These are phyloP conservation scores for Sphagnum magellanicum DNA, from an alignment of 228 moss, liverwort and hornwort genomes.

Conservation along the genomic window DNA sequence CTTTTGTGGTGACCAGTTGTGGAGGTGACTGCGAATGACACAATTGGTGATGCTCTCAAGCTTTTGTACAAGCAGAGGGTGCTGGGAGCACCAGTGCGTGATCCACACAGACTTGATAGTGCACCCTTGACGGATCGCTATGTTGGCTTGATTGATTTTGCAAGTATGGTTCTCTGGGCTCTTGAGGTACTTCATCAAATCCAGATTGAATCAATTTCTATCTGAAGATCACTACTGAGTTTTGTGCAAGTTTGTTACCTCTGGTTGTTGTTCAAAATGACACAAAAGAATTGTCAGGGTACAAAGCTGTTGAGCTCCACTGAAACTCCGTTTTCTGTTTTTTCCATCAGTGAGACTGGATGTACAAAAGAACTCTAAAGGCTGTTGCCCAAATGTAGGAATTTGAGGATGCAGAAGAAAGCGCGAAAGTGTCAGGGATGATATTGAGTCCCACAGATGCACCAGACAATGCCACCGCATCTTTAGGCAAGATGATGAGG, in stretches of 20 bases:
- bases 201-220: neutral
- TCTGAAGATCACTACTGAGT: neutral
- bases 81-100: slow-evolving; percentile 67
- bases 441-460: slow-evolving; percentile 48
- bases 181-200: slow-evolving; percentile 38
- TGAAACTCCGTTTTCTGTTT: neutral
- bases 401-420: slow-evolving; percentile 61
- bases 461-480: slow-evolving; percentile 5
- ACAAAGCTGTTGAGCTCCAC: neutral
- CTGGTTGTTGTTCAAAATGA: neutral
- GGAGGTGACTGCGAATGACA: slow-evolving; percentile 52
- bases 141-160: slow-evolving; percentile 65
- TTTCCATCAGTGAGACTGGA: neutral
- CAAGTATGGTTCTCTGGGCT: slow-evolving; percentile 68
- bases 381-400: slow-evolving; percentile 19
- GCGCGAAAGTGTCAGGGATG: slow-evolving; percentile 58
- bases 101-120: slow-evolving; percentile 18
- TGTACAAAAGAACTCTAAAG: too few relatives aligned
- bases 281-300: neutral
- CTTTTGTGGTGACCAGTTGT: slow-evolving; percentile 25
- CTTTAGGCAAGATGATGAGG: slow-evolving; percentile 1
- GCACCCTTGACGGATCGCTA: slow-evolving; percentile 39
- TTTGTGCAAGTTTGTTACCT: neutral
- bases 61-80: slow-evolving; percentile 47
- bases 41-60: slow-evolving; percentile 52